Evolutionary conservation across 805 yeast genomes (phyloP).

Genomic region (Sugiyamaella boreocaroliniensis): DNA sequence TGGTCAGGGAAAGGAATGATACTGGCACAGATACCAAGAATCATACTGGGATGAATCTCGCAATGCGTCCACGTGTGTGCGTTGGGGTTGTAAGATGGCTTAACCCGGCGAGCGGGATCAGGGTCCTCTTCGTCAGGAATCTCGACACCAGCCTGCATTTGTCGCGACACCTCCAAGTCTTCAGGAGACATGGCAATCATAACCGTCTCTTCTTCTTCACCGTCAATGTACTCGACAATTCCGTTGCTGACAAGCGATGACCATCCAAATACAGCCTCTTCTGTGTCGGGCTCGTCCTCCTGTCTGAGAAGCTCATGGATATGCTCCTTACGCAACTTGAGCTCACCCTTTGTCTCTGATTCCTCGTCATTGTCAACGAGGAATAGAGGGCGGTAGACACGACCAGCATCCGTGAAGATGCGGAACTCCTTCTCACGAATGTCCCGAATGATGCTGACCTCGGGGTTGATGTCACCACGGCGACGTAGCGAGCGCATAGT

Average conservation of each 20-base stretch:
- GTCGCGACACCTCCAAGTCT: slow-evolving; percentile 66
- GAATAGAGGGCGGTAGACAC: slow-evolving; percentile 94
- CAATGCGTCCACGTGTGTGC: slow-evolving; percentile 92
- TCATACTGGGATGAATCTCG: slow-evolving; percentile 98
- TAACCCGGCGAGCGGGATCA: slow-evolving; percentile 83
- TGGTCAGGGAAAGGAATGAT: slow-evolving; percentile 99
- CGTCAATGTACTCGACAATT: slow-evolving; percentile 92
- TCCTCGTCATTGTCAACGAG: slow-evolving; percentile 73
- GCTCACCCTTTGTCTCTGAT: slow-evolving; percentile 54
- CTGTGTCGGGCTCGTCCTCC: slow-evolving; percentile 35
- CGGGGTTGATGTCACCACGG: slow-evolving; percentile 91
- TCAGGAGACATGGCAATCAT: slow-evolving; percentile 99
- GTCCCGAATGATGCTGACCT: slow-evolving; percentile 93
- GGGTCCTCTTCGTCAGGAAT: slow-evolving; percentile 39
- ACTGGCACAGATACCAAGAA: slow-evolving; percentile 96
- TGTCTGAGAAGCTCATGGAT: slow-evolving; percentile 52
- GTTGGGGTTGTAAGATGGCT: slow-evolving; percentile 53
- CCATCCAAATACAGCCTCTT: slow-evolving; percentile 58
- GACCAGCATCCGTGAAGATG: slow-evolving; percentile 96
- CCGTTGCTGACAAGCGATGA: slow-evolving; percentile 74
- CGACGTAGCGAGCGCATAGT: slow-evolving; percentile 89
- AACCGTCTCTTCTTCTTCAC: slow-evolving; percentile 97
- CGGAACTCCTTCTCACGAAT: slow-evolving; percentile 94
- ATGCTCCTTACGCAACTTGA: slow-evolving; percentile 79
- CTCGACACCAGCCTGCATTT: slow-evolving; percentile 34